These are phyloP conservation scores for Trichocladium uniseriatum DNA, from an alignment of 495 filamentous ascomycete species.

Conservation along the genomic window DNA sequence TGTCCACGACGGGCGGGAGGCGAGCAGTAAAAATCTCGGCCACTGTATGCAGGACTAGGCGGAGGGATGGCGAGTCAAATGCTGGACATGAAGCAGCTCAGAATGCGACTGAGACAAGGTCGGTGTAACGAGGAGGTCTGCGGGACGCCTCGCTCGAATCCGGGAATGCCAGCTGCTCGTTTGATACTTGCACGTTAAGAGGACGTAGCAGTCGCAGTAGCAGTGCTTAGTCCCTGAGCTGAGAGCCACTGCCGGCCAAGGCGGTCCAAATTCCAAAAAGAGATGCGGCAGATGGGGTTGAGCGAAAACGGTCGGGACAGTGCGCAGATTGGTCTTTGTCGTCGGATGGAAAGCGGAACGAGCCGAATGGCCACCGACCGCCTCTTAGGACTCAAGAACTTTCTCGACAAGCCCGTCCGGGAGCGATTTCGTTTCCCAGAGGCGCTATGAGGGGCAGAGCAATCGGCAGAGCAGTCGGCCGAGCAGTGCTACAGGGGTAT, in stretches of 20 bases:
- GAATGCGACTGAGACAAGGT: constrained; percentile 8
- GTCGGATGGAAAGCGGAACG: neutral
- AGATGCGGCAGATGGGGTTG: neutral
- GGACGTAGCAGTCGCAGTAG: neutral
- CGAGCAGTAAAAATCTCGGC: constrained; percentile 6
- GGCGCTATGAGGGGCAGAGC: neutral
- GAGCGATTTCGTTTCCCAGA: neutral
- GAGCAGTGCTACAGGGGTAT: neutral
- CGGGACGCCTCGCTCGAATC: neutral
- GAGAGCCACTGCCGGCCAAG: constrained; percentile 5
- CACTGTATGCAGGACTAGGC: neutral
- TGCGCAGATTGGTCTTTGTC: neutral
- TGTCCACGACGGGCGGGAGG: neutral
- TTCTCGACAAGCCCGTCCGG: neutral
- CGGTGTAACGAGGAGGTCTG: constrained; percentile 9
- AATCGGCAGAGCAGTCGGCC: neutral
- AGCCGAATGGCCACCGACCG: neutral
- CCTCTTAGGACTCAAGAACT: neutral
- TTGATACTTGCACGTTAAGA: too few relatives aligned
- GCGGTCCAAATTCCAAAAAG: neutral
- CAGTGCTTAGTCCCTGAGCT: neutral
- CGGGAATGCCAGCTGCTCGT: neutral
- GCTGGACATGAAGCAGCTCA: constrained; percentile 4
- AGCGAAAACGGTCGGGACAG: neutral
- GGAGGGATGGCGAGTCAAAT: neutral